phyloP scores from a whole-genome alignment of 768 basidiomycete genomes.

The Antrodiella citrinella region DNA sequence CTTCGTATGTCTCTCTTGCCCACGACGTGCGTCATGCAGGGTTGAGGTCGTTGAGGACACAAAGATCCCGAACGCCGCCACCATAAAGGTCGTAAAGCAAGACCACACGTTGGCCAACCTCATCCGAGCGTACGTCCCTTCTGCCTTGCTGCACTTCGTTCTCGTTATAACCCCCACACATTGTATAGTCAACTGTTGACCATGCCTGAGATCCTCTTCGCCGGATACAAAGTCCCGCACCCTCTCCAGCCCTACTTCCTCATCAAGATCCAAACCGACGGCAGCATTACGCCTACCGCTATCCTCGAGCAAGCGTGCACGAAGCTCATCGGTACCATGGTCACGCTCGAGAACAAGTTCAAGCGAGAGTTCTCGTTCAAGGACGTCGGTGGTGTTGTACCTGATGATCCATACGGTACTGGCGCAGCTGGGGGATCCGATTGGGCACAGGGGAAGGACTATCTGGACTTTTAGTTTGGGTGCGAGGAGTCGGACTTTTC shows the following conservation, averaged over 20 bases:
- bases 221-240: constrained; percentile 97
- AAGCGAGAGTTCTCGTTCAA: constrained; percentile 78
- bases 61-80: constrained; percentile 96
- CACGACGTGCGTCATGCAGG: too few species aligned
- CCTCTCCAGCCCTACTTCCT: constrained; percentile 92
- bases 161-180: background rate
- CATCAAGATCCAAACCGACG: constrained; percentile 95
- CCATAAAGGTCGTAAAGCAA: constrained; percentile 90
- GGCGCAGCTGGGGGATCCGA: background rate
- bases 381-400: constrained; percentile 32
- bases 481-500: background rate
- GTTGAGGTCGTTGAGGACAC: constrained; percentile 92
- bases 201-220: constrained; percentile 85
- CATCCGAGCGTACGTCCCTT: constrained; percentile 73
- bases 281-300: constrained; percentile 70
- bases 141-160: background rate
- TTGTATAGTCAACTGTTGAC: constrained; percentile 73
- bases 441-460: constrained; percentile 7
- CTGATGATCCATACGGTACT: constrained; percentile 25
- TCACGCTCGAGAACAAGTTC: constrained; percentile 66
- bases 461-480: constrained; percentile 10
- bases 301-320: constrained; percentile 80
- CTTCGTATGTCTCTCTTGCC: too few species aligned
- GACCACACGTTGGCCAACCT: constrained; percentile 96
- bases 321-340: constrained; percentile 58